Base-by-base conservation (phyloP, 768 basidiomycete genomes). In the Leccinum broughii region DNA sequence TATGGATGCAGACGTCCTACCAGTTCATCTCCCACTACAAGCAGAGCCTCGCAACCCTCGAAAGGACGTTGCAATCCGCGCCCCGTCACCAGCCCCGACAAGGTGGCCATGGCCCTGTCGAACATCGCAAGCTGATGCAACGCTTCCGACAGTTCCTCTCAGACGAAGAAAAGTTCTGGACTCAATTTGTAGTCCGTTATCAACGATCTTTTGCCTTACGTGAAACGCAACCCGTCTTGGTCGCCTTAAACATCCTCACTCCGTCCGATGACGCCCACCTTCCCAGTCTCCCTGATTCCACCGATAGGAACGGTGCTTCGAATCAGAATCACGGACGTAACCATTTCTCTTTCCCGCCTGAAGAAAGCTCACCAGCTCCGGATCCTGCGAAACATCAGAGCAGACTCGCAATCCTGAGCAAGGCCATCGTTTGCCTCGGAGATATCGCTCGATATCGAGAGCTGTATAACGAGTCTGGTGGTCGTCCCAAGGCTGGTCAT, bases 361-460 rank as follows among this genome's bases (percentile, higher is more conserved):
- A 88, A 54, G 82, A 83, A 54, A 64, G 69, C 39, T 69, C 78
- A 41, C 82, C 81, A 9, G 44, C 76, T 11, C 80, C 79, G 30
- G 60, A 62, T 32, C 63, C 66, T 48, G 62, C 61, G 13, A 62
- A 71, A 37, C 84, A 83, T 54, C 82, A 83, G 58, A 80, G 79
- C 61, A 83, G 87, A 58, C 77, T 95, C n/a, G 83, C 85, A 10
- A 86, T 92, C 49, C 76, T 95, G 48, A 90, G 88, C 77, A 97
- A 96, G 76, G 87, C 90, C 8, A 78, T 99, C 56, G 87, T 98
- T 20, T 96, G 91, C 72, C 82, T 95, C 9, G 97, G 97, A 11
- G 97, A 99, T 69, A 88, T 99, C 52, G 92, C 94, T 60, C 83
- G 97, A 46, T 99, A 99, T 75, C 83, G 89, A 59, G 95, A 98